A percentile compares a stretch with the other conserved stretches of the same genome.
Evolutionary conservation across 305 asterid species (phyloP).

Genomic region (Solanum chacoense): DNA sequence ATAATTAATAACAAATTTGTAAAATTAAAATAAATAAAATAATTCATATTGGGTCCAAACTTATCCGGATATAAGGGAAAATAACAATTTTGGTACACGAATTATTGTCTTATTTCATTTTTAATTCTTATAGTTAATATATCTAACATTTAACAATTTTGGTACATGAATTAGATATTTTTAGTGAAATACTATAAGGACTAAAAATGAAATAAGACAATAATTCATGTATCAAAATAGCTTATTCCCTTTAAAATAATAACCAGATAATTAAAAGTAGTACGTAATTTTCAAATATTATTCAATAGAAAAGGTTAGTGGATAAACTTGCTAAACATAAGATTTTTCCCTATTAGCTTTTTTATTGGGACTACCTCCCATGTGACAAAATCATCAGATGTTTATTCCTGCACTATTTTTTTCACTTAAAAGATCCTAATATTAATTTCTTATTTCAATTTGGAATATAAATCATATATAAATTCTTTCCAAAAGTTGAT

Average conservation of each 20-base stretch:
- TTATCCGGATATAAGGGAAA: not conserved
- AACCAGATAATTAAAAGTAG: not conserved
- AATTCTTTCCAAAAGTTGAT: not conserved
- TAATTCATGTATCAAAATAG: not conserved
- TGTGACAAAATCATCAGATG: not conserved
- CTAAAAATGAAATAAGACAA: not conserved
- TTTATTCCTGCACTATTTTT: not conserved
- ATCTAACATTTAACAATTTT: no score
- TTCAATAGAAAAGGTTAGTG: not conserved
- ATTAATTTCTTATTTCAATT: not conserved
- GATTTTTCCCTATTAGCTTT: not conserved
- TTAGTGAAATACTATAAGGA: not conserved
- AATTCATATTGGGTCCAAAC: no score
- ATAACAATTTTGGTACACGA: not conserved
- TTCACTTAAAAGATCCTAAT: not conserved
- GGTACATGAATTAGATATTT: not conserved
- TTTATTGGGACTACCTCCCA: not conserved
- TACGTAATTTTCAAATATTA: not conserved
- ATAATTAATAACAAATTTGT: no score
- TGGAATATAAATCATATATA: not conserved
- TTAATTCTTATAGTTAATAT: no score
- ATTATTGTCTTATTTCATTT: not conserved
- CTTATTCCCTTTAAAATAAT: not conserved
- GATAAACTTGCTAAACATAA: not conserved
- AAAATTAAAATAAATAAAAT: no score